Conservation (phyloP, 31 red algal species). For the Porphyra umbilicalis region DNA sequence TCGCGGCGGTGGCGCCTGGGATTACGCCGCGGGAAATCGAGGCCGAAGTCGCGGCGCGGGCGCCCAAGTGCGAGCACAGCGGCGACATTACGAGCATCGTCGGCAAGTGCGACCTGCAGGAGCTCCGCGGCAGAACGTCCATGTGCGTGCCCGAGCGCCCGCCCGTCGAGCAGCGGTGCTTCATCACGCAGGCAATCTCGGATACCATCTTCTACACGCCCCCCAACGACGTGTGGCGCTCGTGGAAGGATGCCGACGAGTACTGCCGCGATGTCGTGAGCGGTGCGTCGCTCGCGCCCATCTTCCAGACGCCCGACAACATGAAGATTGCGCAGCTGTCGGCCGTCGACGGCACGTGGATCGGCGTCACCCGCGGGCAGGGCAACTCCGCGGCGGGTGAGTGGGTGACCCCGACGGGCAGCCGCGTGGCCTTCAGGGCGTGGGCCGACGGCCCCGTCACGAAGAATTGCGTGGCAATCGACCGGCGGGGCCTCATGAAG, state of each 20-base stretch:
- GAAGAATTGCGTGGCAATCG: not conserved
- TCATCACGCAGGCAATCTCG: too few relatives aligned
- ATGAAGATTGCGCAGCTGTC: not conserved
- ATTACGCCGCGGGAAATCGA: not conserved
- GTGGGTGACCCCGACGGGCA: not conserved
- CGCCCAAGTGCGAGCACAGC: not conserved
- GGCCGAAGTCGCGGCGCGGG: not conserved
- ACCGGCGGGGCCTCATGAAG: not conserved
- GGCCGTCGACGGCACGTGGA: not conserved
- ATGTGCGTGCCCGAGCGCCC: not conserved
- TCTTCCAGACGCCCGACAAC: not conserved
- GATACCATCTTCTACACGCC: too few relatives aligned
- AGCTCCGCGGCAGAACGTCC: not conserved
- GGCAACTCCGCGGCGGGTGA: not conserved
- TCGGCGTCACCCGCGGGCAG: not conserved
- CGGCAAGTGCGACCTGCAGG: not conserved
- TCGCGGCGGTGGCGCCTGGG: not conserved
- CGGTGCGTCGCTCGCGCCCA: not conserved
- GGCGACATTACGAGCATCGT: not conserved
- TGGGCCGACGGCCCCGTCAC: not conserved
- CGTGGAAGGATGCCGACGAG: not conserved
- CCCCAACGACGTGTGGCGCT: not conserved
- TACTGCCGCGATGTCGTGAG: not conserved
- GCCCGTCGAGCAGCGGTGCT: not conserved
- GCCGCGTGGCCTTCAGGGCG: not conserved